Conservation (phyloP, 768 basidiomycete species). For the Lentinula sp. region DNA sequence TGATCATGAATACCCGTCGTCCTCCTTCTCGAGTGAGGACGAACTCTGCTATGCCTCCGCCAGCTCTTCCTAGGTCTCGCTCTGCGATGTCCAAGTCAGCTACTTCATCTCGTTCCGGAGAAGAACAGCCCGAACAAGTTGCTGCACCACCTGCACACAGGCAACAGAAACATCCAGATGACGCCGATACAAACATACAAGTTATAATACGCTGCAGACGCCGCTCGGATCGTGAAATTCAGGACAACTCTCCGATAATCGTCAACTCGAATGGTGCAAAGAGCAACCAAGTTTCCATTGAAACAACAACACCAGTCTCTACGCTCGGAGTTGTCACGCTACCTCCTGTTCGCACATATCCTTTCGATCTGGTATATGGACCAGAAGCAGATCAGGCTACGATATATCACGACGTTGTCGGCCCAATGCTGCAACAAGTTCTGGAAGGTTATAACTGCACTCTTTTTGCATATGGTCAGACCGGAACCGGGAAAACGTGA, state of each 20-base stretch:
- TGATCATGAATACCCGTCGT: conserved; percentile 59
- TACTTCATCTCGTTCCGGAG: conserved; percentile 24
- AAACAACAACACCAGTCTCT: conserved; percentile 64
- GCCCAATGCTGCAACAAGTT: conserved; percentile 91
- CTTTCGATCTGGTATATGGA: conserved; percentile 94
- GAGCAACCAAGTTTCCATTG: conserved; percentile 72
- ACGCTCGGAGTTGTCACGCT: conserved; percentile 68
- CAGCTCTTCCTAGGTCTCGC: conserved; percentile 37
- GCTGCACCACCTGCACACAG: conserved; percentile 10
- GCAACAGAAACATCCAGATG: conserved; percentile 26
- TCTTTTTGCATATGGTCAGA: conserved; percentile 96
- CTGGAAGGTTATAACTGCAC: conserved; percentile 95
- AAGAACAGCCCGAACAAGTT: conserved; percentile 19
- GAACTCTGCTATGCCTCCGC: conserved; percentile 25
- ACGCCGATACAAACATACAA: conserved; percentile 79
- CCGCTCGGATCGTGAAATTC: conserved; percentile 79
- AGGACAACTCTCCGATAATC: conserved; percentile 84
- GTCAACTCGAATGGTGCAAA: conserved; percentile 73
- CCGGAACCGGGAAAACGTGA: conserved; percentile 97
- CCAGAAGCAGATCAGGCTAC: conserved; percentile 94
- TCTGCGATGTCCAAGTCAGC: conserved; percentile 41
- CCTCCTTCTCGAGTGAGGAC: conserved; percentile 43
- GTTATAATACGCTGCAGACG: conserved; percentile 88
- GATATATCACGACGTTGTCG: conserved; percentile 91
- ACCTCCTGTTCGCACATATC: conserved; percentile 81